Conservation (phyloP, 495 filamentous ascomycete species). For the Hypoxylon cercidicola region DNA sequence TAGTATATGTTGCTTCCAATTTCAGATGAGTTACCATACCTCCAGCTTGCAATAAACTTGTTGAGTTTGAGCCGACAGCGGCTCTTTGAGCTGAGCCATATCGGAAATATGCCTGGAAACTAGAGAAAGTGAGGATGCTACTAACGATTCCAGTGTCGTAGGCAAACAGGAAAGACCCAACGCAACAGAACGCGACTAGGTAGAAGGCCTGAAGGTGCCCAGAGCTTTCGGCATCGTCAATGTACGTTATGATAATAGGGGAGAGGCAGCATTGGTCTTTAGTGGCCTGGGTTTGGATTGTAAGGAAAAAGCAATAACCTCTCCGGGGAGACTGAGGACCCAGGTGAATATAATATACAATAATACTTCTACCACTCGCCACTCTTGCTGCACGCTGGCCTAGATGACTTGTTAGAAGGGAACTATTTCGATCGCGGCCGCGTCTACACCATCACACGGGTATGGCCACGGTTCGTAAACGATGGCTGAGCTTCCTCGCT, state of each 20-base stretch:
- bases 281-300: background rate
- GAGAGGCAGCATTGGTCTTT: background rate
- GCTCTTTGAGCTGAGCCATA: constrained; percentile 16
- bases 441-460: background rate
- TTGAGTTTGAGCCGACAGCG: constrained; percentile 63
- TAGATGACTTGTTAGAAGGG: background rate
- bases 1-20: background rate
- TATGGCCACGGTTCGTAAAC: background rate
- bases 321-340: background rate
- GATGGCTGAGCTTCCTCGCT: background rate
- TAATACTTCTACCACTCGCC: background rate
- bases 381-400: background rate
- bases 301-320: background rate
- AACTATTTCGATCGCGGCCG: background rate
- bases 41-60: constrained; percentile 65
- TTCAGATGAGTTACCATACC: constrained; percentile 42
- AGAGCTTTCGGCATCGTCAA: constrained; percentile 20
- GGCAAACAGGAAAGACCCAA: constrained; percentile 30
- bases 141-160: constrained; percentile 68
- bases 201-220: constrained; percentile 30
- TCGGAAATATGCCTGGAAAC: constrained; percentile 64
- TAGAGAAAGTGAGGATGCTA: constrained; percentile 61
- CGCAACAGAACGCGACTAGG: constrained; percentile 24
- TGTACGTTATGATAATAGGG: background rate
- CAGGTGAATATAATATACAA: background rate